Conservation (phyloP, 2,329 filamentous ascomycete genomes). For the Arthrobotrys conoides region DNA sequence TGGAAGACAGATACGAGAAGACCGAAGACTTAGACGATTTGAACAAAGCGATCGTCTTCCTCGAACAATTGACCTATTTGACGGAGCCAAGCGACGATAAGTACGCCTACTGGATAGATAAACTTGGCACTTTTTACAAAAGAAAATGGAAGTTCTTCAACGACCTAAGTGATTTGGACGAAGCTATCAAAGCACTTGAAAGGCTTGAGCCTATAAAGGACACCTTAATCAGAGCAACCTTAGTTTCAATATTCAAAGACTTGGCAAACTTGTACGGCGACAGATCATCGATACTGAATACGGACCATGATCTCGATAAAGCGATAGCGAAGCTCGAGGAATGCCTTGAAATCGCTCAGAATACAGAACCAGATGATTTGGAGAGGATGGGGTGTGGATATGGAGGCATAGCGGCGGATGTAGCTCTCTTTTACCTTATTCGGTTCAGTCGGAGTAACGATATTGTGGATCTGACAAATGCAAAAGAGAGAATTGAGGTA, state of each 20-base stretch:
- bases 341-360: neutral
- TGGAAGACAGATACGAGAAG: neutral
- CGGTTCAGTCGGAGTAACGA: too few relatives aligned
- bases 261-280: too few relatives aligned
- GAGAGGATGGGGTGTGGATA: neutral
- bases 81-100: neutral
- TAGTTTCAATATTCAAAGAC: too few relatives aligned
- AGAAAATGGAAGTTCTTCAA: neutral
- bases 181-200: slow-evolving; percentile 5
- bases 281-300: too few relatives aligned
- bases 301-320: too few relatives aligned
- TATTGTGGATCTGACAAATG: too few relatives aligned
- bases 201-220: neutral
- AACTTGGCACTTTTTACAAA: neutral
- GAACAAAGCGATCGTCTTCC: slow-evolving; percentile 11
- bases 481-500: slow-evolving; percentile 12
- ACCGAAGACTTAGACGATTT: slow-evolving; percentile 5
- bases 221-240: neutral
- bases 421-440: neutral
- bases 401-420: neutral
- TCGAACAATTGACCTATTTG: neutral
- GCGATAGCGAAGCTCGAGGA: too few relatives aligned
- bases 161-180: neutral
- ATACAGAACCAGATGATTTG: neutral
- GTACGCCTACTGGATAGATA: neutral